Conservation (phyloP, 495 filamentous ascomycete species). For the Trichocladium uniseriatum region DNA sequence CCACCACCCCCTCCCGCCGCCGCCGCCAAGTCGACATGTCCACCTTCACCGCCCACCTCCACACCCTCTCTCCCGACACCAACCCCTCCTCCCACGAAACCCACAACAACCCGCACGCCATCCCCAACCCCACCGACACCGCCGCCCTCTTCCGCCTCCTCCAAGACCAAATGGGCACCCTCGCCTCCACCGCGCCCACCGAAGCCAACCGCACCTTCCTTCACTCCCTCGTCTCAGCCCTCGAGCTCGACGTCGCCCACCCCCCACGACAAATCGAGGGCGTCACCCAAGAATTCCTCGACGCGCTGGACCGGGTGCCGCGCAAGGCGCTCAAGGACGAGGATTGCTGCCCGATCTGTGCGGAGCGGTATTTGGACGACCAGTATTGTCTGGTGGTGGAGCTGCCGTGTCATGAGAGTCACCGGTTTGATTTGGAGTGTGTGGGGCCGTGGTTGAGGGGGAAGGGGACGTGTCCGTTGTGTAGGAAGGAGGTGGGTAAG, state of each 20-base stretch:
- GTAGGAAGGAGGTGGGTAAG: constrained; percentile 69
- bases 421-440: constrained; percentile 89
- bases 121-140: constrained; percentile 64
- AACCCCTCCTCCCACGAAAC: constrained; percentile 12
- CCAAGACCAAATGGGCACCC: constrained; percentile 40
- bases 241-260: constrained; percentile 54
- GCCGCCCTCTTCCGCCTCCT: constrained; percentile 50
- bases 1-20: constrained; percentile 30
- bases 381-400: constrained; percentile 73
- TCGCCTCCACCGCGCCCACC: constrained; percentile 40
- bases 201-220: constrained; percentile 54
- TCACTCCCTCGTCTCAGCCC: constrained; percentile 47
- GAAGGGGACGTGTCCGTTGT: constrained; percentile 83
- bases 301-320: constrained; percentile 69
- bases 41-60: constrained; percentile 74
- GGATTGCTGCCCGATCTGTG: constrained; percentile 80
- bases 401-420: constrained; percentile 71
- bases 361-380: constrained; percentile 72
- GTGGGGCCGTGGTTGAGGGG: constrained; percentile 86
- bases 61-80: constrained; percentile 49
- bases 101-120: constrained; percentile 51
- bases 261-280: constrained; percentile 64
- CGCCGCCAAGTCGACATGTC: constrained; percentile 72
- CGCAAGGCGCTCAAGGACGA: constrained; percentile 54
- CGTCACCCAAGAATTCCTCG: constrained; percentile 71